Percentiles rank a stretch among this genome's conserved stretches.
Evolutionary conservation across 2,329 filamentous ascomycete species (phyloP).

Genomic region (Periconia digitata): DNA sequence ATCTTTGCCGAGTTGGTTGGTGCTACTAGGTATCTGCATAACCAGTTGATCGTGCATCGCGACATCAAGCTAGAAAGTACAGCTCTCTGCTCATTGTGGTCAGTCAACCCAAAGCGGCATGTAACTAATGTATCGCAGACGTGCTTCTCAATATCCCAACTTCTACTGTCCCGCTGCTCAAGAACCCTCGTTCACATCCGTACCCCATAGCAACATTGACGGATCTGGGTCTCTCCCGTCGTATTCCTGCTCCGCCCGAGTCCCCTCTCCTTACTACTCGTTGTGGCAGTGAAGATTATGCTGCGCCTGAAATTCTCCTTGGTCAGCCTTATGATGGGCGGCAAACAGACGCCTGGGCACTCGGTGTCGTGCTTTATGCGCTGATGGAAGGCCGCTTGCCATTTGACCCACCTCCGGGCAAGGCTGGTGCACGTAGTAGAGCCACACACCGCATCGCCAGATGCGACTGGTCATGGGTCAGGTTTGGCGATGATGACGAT

Average conservation of each 20-base stretch:
- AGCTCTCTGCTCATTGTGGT: slow-evolving; percentile 42
- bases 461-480: slow-evolving; percentile 93
- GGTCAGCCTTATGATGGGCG: slow-evolving; percentile 93
- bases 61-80: slow-evolving; percentile 98
- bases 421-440: slow-evolving; percentile 71
- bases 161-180: slow-evolving; percentile 62
- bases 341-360: slow-evolving; percentile 89
- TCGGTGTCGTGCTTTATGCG: slow-evolving; percentile 90
- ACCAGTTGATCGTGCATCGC: slow-evolving; percentile 84
- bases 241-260: slow-evolving; percentile 70
- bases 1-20: slow-evolving; percentile 89
- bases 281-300: slow-evolving; percentile 96
- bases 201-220: slow-evolving; percentile 85
- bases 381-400: slow-evolving; percentile 90
- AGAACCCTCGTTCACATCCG: slow-evolving; percentile 74
- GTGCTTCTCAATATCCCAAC: slow-evolving; percentile 84
- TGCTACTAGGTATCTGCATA: slow-evolving; percentile 84
- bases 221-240: slow-evolving; percentile 85
- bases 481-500: slow-evolving; percentile 79
- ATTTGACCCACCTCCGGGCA: slow-evolving; percentile 85
- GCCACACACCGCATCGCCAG: slow-evolving; percentile 94
- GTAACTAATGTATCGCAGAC: slow-evolving; percentile 58
- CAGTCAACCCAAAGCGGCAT: slow-evolving; percentile 21
- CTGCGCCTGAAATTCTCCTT: slow-evolving; percentile 93
- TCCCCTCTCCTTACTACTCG: slow-evolving; percentile 89